A percentile compares a stretch with the other conserved stretches of the same genome.
phyloP scores from a whole-genome alignment of 1,284 basidiomycete species.

The Butyriboletus appendiculatus region DNA sequence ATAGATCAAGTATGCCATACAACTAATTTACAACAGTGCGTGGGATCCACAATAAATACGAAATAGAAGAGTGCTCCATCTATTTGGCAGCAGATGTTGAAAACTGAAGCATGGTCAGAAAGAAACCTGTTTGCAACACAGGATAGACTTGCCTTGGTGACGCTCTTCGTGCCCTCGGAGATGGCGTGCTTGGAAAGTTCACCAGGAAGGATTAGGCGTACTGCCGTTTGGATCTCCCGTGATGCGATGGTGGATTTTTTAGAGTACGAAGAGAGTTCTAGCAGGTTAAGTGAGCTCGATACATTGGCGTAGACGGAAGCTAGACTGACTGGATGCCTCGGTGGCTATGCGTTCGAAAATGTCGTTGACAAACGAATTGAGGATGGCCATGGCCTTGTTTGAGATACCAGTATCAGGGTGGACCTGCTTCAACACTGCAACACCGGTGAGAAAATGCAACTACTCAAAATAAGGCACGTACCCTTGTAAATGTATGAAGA shows the following conservation, averaged over 20 bases:
- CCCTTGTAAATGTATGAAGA: slow-evolving; percentile 95
- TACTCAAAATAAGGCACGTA: slow-evolving; percentile 40
- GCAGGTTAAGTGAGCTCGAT: background rate
- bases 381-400: slow-evolving; percentile 81
- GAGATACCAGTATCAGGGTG: slow-evolving; percentile 83
- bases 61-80: background rate
- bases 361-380: slow-evolving; percentile 76
- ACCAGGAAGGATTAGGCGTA: slow-evolving; percentile 77
- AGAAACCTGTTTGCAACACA: slow-evolving; percentile 9
- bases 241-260: slow-evolving; percentile 84
- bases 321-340: slow-evolving; percentile 62
- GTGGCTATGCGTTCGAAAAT: slow-evolving; percentile 79
- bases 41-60: slow-evolving; percentile 12
- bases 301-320: background rate
- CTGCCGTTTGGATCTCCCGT: slow-evolving; percentile 79
- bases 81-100: slow-evolving; percentile 46
- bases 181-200: slow-evolving; percentile 68
- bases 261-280: slow-evolving; percentile 77
- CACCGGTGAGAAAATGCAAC: slow-evolving; percentile 41
- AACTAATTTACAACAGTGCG: slow-evolving; percentile 34
- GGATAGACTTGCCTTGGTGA: slow-evolving; percentile 39
- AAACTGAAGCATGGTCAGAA: slow-evolving; percentile 30
- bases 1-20: slow-evolving; percentile 30
- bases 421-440: slow-evolving; percentile 65
- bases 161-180: slow-evolving; percentile 75